Conservation (phyloP, 2,329 filamentous ascomycete species). For the Cladosporium sp. region DNA sequence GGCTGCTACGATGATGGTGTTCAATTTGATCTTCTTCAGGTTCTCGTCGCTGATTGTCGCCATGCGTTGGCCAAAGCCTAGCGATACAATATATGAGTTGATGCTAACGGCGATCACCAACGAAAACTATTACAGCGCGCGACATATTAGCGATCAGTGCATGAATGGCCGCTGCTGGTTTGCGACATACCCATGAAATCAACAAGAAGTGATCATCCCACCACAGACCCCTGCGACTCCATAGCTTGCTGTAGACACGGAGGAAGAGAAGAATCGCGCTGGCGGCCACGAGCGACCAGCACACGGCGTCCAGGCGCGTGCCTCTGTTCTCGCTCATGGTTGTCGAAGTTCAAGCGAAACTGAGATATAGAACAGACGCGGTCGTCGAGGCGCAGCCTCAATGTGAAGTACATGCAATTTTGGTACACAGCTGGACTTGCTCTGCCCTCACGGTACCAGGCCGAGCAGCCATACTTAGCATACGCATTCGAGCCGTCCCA, state of each 20-base stretch:
- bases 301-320: background rate
- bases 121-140: background rate
- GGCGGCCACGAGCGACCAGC: background rate
- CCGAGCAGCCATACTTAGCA: conserved; percentile 1
- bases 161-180: background rate
- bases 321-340: conserved; percentile 11
- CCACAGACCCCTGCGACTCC: conserved; percentile 14
- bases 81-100: conserved; percentile 13
- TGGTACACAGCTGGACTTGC: background rate
- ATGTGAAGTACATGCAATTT: background rate
- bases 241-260: conserved; percentile 15
- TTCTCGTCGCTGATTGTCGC: conserved; percentile 13
- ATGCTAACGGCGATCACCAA: conserved; percentile 5
- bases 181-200: conserved; percentile 14
- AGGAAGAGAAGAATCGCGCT: background rate
- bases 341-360: background rate
- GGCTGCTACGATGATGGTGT: conserved; percentile 11
- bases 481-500: background rate
- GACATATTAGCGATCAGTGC: background rate
- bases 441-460: background rate
- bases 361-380: background rate
- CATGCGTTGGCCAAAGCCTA: conserved; percentile 13
- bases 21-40: conserved; percentile 8
- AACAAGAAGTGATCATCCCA: conserved; percentile 18
- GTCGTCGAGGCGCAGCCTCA: background rate